Conservation (phyloP, 495 filamentous ascomycete genomes). For the Aspergillus egyptiacus region DNA sequence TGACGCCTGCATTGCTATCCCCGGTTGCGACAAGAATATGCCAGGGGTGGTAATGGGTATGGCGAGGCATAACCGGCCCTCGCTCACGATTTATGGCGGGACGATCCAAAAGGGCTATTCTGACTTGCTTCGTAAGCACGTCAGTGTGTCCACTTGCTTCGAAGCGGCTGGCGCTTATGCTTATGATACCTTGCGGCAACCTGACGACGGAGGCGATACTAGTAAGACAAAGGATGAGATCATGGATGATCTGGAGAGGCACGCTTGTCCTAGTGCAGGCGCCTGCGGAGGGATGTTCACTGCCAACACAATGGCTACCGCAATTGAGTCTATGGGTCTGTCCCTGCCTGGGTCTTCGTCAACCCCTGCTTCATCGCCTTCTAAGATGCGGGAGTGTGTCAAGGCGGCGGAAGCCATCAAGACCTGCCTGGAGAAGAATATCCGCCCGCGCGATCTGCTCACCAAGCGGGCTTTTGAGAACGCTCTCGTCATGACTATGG, state of each 20-base stretch:
- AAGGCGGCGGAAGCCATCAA: conserved; percentile 83
- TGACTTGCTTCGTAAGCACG: conserved; percentile 63
- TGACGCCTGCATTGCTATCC: conserved; percentile 91
- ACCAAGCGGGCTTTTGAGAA: conserved; percentile 88
- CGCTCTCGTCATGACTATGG: conserved; percentile 88
- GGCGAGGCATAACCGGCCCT: conserved; percentile 86
- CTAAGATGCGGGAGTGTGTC: conserved; percentile 87
- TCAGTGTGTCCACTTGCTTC: conserved; percentile 89
- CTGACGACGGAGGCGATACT: conserved; percentile 50
- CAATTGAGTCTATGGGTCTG: conserved; percentile 93
- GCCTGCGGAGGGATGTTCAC: conserved; percentile 99
- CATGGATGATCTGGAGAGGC: conserved; percentile 76
- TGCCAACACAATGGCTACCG: conserved; percentile 95
- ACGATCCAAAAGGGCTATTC: conserved; percentile 85
- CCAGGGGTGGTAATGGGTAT: conserved; percentile 80
- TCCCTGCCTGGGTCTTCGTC: conserved; percentile 85
- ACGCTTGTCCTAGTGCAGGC: conserved; percentile 85
- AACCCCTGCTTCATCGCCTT: conserved; percentile 78
- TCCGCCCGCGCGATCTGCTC: conserved; percentile 76
- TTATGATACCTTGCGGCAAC: conserved; percentile 61
- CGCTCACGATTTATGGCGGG: conserved; percentile 82
- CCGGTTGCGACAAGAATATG: conserved; percentile 99
- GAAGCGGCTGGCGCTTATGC: conserved; percentile 84
- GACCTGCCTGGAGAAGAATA: conserved; percentile 79
- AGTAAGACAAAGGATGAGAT: conserved; percentile 66